A percentile compares a stretch with the other conserved stretches of the same genome.
phyloP scores from a whole-genome alignment of 352 stramenopile species.

The Aphanomyces stellatus region DNA sequence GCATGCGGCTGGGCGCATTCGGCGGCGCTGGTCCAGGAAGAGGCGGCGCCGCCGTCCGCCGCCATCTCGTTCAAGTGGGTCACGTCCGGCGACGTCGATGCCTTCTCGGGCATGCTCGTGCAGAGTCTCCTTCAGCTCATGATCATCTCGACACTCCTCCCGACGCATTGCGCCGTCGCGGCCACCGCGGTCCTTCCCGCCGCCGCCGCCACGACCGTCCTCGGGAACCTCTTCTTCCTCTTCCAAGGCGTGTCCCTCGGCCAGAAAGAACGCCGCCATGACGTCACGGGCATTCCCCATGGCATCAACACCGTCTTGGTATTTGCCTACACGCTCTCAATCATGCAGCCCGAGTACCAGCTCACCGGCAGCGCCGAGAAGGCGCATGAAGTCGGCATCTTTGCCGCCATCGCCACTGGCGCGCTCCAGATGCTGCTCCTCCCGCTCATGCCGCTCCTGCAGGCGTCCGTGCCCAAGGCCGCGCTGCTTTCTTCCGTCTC shows the following conservation, averaged over 20 bases:
- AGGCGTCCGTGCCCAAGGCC: slow-evolving; percentile 26
- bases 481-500: slow-evolving; percentile 35
- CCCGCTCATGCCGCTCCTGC: slow-evolving; percentile 27
- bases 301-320: slow-evolving; percentile 38
- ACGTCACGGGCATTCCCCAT: slow-evolving; percentile 35
- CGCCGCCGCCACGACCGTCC: slow-evolving; percentile 24
- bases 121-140: slow-evolving; percentile 36
- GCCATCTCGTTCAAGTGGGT: slow-evolving; percentile 5
- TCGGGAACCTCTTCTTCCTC: slow-evolving; percentile 31
- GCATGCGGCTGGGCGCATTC: slow-evolving; percentile 32
- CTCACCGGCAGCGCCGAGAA: slow-evolving; percentile 23
- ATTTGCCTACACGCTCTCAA: slow-evolving; percentile 32
- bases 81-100: slow-evolving; percentile 30
- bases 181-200: slow-evolving; percentile 27
- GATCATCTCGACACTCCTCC: slow-evolving; percentile 28
- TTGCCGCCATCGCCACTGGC: slow-evolving; percentile 30
- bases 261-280: slow-evolving; percentile 20
- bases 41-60: not conserved
- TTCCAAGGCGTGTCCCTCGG: slow-evolving; percentile 22
- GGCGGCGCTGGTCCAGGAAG: slow-evolving; percentile 19
- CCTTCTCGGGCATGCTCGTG: slow-evolving; percentile 32
- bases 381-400: slow-evolving; percentile 28
- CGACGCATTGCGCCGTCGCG: slow-evolving; percentile 23
- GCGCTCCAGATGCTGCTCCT: slow-evolving; percentile 29
- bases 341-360: slow-evolving; percentile 35